Evolutionary conservation across 2,329 filamentous ascomycete genomes (phyloP).

Genomic region (Orbilia blumenaviensis): DNA sequence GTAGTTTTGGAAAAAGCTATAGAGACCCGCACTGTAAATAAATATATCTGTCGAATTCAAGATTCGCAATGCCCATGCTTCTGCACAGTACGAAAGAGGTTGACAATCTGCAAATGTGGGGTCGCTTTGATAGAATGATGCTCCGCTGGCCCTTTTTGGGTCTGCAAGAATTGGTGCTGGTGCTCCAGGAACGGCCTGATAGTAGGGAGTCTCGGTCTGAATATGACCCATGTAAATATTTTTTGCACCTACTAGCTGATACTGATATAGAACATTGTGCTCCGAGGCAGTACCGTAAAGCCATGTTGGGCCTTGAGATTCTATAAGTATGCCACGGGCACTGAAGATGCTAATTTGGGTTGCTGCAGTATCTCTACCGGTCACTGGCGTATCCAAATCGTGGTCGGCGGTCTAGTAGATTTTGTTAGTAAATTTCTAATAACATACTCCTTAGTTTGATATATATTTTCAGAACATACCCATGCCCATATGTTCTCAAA

Average conservation of each 20-base stretch:
- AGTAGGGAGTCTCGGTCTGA: constrained; percentile 66
- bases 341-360: constrained; percentile 60
- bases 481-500: constrained; percentile 65
- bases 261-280: constrained; percentile 66
- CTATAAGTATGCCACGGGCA: constrained; percentile 56
- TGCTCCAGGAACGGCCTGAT: constrained; percentile 61
- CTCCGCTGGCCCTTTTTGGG: not conserved
- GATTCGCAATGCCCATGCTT: constrained; percentile 60
- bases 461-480: constrained; percentile 60
- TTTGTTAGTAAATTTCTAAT: constrained; percentile 63
- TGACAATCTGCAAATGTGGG: constrained; percentile 62
- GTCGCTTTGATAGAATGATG: not conserved
- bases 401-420: constrained; percentile 64
- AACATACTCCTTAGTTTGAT: not conserved
- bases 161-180: constrained; percentile 61
- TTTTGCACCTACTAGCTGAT: constrained; percentile 64
- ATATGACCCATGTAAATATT: constrained; percentile 66
- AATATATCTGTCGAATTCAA: constrained; percentile 28
- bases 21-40: constrained; percentile 56
- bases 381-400: constrained; percentile 6
- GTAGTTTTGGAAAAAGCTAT: constrained; percentile 57
- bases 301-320: constrained; percentile 59
- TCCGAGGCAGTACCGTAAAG: constrained; percentile 65
- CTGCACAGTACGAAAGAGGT: constrained; percentile 59
- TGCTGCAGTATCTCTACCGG: not conserved